Evolutionary conservation across 164 flowering plant species (phyloP).

Genomic region (Malania oleifera): DNA sequence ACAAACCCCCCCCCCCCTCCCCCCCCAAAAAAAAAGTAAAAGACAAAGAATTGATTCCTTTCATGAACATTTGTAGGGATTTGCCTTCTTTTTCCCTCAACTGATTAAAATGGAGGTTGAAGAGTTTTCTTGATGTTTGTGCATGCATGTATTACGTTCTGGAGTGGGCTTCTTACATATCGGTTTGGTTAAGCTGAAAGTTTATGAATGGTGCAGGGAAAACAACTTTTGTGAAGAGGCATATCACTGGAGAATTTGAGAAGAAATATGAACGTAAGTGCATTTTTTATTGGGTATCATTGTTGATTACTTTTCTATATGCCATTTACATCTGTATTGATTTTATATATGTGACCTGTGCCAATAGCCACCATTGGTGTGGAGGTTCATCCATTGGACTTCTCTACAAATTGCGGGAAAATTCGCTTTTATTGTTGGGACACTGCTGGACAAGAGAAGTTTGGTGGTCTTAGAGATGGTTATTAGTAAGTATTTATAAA

Average conservation of each 20-base stretch:
- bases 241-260: conserved; percentile 39
- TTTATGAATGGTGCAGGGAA: conserved; percentile 22
- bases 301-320: background rate
- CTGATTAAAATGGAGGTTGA: too few relatives aligned
- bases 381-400: conserved; percentile 67
- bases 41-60: too few relatives aligned
- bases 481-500: conserved; percentile 52
- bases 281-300: background rate
- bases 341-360: background rate
- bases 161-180: background rate
- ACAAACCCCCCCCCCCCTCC: too few relatives aligned
- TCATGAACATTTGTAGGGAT: too few relatives aligned
- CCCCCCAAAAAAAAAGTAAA: too few relatives aligned
- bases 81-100: too few relatives aligned
- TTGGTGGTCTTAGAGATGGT: conserved; percentile 69
- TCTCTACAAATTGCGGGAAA: conserved; percentile 58
- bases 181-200: background rate
- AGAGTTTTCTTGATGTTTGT: too few relatives aligned
- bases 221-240: conserved; percentile 39
- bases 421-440: conserved; percentile 72
- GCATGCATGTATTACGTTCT: background rate
- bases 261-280: conserved; percentile 33
- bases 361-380: conserved; percentile 53
- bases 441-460: conserved; percentile 71
- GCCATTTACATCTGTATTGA: background rate